Conservation (phyloP, 164 flowering plant species). For the Euptelea pleiosperma region DNA sequence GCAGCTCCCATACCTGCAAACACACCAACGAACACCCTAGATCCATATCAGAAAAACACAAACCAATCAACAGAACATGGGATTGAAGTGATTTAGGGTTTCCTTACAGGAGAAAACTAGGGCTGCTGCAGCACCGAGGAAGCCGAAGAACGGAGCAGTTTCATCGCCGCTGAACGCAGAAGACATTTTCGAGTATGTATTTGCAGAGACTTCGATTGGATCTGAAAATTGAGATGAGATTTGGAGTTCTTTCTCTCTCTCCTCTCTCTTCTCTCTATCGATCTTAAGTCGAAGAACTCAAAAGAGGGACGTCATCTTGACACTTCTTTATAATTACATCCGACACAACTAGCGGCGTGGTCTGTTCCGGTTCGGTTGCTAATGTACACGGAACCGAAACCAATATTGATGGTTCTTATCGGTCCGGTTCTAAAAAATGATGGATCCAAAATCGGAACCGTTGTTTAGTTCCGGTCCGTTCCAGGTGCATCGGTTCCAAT, state of each 20-base stretch:
- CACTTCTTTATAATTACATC: too few relatives aligned
- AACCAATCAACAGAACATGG: neutral
- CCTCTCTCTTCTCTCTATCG: conserved; percentile 6
- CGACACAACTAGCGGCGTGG: too few relatives aligned
- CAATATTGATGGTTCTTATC: too few relatives aligned
- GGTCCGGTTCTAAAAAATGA: too few relatives aligned
- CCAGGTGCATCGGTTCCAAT: too few relatives aligned
- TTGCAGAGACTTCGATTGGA: conserved; percentile 17
- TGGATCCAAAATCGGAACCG: too few relatives aligned
- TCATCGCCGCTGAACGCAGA: conserved; percentile 78
- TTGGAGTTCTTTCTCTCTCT: neutral
- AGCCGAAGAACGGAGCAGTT: conserved; percentile 86
- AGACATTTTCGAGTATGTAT: conserved; percentile 30
- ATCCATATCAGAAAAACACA: conserved; percentile 4
- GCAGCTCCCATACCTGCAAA: conserved; percentile 88
- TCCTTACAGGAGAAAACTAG: conserved; percentile 72
- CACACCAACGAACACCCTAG: conserved; percentile 3
- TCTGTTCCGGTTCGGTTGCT: too few relatives aligned
- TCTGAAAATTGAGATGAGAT: conserved; percentile 13
- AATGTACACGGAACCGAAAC: too few relatives aligned
- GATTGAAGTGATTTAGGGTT: conserved; percentile 1
- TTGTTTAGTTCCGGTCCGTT: too few relatives aligned
- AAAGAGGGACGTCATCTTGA: too few relatives aligned
- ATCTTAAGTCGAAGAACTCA: too few relatives aligned
- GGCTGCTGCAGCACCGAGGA: conserved; percentile 81